Conservation (phyloP, 192 early-diverging fungal genomes). For the Radiomyces spectabilis region DNA sequence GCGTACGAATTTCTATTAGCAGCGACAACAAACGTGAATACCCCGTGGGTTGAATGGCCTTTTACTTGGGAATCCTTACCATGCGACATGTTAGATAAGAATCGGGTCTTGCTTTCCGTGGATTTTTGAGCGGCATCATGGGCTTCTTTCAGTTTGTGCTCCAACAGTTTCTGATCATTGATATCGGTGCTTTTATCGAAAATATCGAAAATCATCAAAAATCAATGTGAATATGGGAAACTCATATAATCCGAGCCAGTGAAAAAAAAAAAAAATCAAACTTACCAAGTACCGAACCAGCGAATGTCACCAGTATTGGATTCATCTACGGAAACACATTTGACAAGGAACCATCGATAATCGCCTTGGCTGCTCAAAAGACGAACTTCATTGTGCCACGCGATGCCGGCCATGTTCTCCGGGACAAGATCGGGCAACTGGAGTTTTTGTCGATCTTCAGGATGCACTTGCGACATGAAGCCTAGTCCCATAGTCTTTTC, state of each 20-base stretch:
- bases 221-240: too few species aligned
- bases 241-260: too few species aligned
- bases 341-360: conserved; percentile 48
- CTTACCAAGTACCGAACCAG: conserved; percentile 53
- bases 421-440: conserved; percentile 33
- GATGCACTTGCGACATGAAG: conserved; percentile 49
- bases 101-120: conserved; percentile 54
- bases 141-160: conserved; percentile 49
- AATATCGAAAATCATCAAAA: conserved; percentile 3
- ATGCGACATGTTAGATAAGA: conserved; percentile 56
- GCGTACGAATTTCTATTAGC: conserved; percentile 67
- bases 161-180: conserved; percentile 50
- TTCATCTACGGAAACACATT: conserved; percentile 46
- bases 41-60: background rate
- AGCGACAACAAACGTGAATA: background rate
- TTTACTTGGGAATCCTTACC: conserved; percentile 17
- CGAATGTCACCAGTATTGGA: conserved; percentile 33
- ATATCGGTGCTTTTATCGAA: conserved; percentile 40
- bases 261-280: too few species aligned
- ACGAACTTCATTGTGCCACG: conserved; percentile 39
- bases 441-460: conserved; percentile 38
- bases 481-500: conserved; percentile 41
- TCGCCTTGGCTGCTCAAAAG: conserved; percentile 32
- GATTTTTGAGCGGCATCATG: conserved; percentile 52
- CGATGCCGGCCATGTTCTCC: conserved; percentile 22